Evolutionary conservation across 1,284 basidiomycete species (phyloP).

Genomic region (Rhodotorula sp.): DNA sequence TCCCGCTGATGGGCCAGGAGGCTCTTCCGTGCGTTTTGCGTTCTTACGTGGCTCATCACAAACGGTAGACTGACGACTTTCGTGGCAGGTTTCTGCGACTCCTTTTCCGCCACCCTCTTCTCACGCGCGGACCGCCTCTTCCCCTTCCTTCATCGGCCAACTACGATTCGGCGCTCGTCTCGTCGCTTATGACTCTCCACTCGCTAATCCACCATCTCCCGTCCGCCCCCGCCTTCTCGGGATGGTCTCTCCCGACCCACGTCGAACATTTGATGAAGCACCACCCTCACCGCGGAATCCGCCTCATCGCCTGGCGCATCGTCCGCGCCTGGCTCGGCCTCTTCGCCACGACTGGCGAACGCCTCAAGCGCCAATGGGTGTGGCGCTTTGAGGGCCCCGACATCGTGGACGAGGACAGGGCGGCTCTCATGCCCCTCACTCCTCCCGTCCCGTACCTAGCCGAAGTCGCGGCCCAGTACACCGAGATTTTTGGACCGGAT

Average conservation of each 20-base stretch:
- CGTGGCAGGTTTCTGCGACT: conserved; percentile 31
- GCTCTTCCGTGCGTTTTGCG: conserved; percentile 42
- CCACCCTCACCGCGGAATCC: conserved; percentile 37
- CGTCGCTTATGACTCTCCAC: conserved; percentile 29
- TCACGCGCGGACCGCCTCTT: conserved; percentile 21
- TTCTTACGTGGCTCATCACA: not conserved
- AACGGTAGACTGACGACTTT: no score
- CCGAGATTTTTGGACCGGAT: conserved; percentile 14
- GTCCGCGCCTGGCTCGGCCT: conserved; percentile 39
- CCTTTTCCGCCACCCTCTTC: conserved; percentile 27
- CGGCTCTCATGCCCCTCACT: conserved; percentile 6
- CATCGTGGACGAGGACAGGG: not conserved
- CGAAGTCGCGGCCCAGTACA: conserved; percentile 28
- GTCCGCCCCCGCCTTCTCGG: conserved; percentile 22
- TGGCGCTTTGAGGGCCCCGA: conserved; percentile 12
- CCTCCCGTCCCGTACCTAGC: conserved; percentile 29
- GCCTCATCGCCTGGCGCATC: conserved; percentile 42
- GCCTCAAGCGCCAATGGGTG: conserved; percentile 38
- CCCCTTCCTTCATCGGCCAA: conserved; percentile 8
- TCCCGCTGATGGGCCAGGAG: conserved; percentile 42
- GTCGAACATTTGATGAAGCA: conserved; percentile 36
- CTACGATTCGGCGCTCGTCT: conserved; percentile 22
- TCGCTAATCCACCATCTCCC: conserved; percentile 31
- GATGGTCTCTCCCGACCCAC: conserved; percentile 33
- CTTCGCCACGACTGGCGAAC: conserved; percentile 31